These are phyloP conservation scores for Aspergillus fumigatus DNA, from an alignment of 2,329 filamentous ascomycete genomes.

Conservation along the genomic window DNA sequence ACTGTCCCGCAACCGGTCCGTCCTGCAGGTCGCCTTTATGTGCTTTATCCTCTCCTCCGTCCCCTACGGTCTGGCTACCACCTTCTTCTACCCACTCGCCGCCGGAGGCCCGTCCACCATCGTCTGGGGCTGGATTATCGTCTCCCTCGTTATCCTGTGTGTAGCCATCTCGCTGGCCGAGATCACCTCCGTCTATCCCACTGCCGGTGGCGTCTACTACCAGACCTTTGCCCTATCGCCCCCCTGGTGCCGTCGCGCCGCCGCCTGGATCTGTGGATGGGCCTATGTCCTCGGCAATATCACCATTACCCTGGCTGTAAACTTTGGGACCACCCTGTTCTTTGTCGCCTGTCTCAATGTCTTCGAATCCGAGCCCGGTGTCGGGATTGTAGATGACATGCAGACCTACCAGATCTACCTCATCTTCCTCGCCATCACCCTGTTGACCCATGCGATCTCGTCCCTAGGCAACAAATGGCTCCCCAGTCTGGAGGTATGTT, in stretches of 20 bases:
- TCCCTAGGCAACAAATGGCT: constrained; percentile 51
- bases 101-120: constrained; percentile 67
- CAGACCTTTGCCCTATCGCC: constrained; percentile 63
- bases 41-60: constrained; percentile 68
- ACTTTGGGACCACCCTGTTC: constrained; percentile 62
- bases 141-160: constrained; percentile 57
- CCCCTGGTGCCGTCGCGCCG: constrained; percentile 58
- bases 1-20: constrained; percentile 19
- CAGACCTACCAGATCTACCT: constrained; percentile 61
- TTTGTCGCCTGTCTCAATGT: constrained; percentile 53
- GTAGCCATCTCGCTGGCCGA: constrained; percentile 64
- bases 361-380: constrained; percentile 45
- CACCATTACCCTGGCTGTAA: constrained; percentile 69
- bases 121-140: constrained; percentile 64
- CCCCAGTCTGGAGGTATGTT: constrained; percentile 61
- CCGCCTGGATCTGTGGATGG: constrained; percentile 67
- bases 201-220: constrained; percentile 66
- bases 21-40: constrained; percentile 20
- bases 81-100: constrained; percentile 63
- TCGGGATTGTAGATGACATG: constrained; percentile 52
- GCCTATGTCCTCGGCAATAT: constrained; percentile 74
- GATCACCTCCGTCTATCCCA: constrained; percentile 64
- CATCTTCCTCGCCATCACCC: constrained; percentile 65
- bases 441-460: constrained; percentile 51
- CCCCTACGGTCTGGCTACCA: constrained; percentile 69